Evolutionary conservation across 2,329 filamentous ascomycete species (phyloP), one percentile per base, ranked within the genome.

Genomic region (Penicillium decumbens): DNA sequence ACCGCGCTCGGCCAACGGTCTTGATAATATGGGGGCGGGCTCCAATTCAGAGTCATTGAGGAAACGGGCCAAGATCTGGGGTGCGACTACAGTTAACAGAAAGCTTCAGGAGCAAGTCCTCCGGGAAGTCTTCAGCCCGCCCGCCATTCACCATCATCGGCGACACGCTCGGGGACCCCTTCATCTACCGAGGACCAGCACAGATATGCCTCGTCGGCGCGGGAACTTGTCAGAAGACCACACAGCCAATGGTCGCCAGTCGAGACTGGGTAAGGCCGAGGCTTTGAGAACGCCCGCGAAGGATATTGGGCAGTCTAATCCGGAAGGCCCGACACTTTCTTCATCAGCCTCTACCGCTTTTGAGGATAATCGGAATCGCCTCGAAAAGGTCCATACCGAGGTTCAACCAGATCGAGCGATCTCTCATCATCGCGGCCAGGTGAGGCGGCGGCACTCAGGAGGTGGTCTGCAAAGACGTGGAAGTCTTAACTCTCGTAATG

Each of bases 71-170:
- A 72, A 75, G 42, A 83, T 80, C 53, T 96, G 92, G 91, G 91
- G 92, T 6, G 89, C 90, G 13, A 96, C 91, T 0, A 91, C 87
- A 20, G 88, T 96, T 50, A 97, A 97, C 66, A 87, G 88, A 61
- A 83, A 85, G 51, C 72, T 97, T 33, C 85, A 91, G 51, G 92
- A 95, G 65, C 89, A 95, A 67, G 90, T 96, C 0, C 86, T 96
- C 64, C 88, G 90, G 33, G 91, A 96, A 65, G 92, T 92, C 0
- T 96, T 96, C 63, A 76, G 89, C 38, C 89, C 90, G 51, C 87
- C 90, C 45, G 84, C 87, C 0, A 87, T 95, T 52, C 85, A 88
- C 60, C 88, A 91, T 60, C 85, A 87, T 53, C 85, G 90, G 52
- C 84, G 86, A 28, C 86, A 87, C 55, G 52, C 68, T 18, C 76